Percentiles rank a stretch among this genome's conserved stretches.
Evolutionary conservation across 2,329 filamentous ascomycete species (phyloP).

Genomic region (Xylaria polymorpha): DNA sequence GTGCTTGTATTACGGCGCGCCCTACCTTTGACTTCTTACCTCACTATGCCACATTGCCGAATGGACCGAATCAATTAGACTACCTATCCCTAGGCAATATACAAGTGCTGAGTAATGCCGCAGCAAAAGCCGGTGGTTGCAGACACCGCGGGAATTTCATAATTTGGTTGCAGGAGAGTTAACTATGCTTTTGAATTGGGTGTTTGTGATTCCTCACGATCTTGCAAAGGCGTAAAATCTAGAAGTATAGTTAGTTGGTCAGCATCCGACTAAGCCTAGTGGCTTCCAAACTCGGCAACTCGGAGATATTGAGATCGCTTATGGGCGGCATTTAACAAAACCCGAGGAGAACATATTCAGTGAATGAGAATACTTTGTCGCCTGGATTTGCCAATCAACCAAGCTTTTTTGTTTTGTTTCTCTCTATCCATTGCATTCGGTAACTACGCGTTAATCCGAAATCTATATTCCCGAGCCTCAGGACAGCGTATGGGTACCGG

Average conservation of each 20-base stretch:
- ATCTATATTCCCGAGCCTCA: no score
- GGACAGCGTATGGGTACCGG: no score
- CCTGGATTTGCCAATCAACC: no score
- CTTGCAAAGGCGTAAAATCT: background rate
- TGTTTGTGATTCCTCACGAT: background rate
- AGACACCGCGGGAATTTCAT: background rate
- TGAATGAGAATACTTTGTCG: no score
- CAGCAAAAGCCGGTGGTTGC: background rate
- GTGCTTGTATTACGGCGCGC: background rate
- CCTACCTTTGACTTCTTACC: background rate
- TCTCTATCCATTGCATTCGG: no score
- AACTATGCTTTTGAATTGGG: background rate
- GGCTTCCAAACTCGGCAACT: background rate
- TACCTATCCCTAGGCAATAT: background rate
- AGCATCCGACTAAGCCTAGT: background rate
- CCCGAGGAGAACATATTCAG: no score
- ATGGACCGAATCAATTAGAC: background rate
- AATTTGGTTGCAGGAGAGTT: background rate
- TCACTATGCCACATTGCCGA: background rate
- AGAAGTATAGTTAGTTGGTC: background rate
- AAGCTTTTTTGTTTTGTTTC: no score
- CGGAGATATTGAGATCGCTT: background rate
- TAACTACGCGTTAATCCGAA: no score
- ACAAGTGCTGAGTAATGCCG: background rate
- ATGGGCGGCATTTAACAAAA: no score